phyloP scores from a whole-genome alignment of 257 asterid species.

The Nicotiana sylvestris region DNA sequence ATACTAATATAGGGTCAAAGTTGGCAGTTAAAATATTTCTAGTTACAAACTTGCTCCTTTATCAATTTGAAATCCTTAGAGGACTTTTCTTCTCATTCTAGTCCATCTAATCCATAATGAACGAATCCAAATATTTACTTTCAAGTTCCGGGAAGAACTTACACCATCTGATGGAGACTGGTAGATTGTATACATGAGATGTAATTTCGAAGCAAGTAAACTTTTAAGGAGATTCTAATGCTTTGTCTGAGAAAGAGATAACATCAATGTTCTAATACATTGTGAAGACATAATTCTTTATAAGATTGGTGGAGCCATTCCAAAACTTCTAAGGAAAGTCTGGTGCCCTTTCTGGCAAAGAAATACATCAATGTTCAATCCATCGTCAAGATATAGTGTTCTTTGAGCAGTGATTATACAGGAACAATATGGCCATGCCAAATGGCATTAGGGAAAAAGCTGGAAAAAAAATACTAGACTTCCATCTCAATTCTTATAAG shows the following conservation, averaged over 20 bases:
- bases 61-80: neutral
- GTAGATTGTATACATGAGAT: neutral
- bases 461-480: neutral
- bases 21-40: neutral
- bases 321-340: neutral
- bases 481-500: neutral
- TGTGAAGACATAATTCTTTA: neutral
- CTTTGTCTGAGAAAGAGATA: neutral
- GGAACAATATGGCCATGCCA: neutral
- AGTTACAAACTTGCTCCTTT: neutral
- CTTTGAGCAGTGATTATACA: neutral
- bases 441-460: neutral
- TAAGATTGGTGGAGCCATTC: neutral
- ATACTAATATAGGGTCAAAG: neutral
- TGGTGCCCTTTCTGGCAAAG: neutral
- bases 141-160: neutral
- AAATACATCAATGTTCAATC: neutral
- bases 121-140: neutral
- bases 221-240: neutral
- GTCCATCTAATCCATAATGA: neutral
- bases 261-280: neutral
- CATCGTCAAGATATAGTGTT: neutral
- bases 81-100: neutral
- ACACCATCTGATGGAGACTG: neutral
- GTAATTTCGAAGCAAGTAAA: neutral